A percentile compares a stretch with the other conserved stretches of the same genome.
These are phyloP conservation scores for Helianthus tuberosus DNA, from an alignment of 129 eudicot species.

Conservation along the genomic window DNA sequence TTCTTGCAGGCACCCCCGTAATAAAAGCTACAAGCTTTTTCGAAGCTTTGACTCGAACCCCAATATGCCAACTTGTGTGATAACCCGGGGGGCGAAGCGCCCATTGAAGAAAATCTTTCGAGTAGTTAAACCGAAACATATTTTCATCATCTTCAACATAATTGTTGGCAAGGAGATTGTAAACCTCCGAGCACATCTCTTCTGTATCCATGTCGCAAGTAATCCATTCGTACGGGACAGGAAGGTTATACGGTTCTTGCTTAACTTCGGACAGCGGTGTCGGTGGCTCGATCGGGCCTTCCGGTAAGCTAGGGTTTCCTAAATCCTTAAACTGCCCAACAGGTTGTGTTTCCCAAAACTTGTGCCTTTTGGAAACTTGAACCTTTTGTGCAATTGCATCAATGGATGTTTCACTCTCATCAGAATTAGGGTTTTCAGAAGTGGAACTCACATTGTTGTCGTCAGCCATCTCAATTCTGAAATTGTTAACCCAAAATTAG, in stretches of 20 bases:
- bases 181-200: slow-evolving; percentile 60
- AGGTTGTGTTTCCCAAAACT: slow-evolving; percentile 75
- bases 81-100: slow-evolving; percentile 71
- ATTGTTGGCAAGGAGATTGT: slow-evolving; percentile 53
- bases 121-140: slow-evolving; percentile 66
- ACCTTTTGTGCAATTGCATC: slow-evolving; percentile 54
- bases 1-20: slow-evolving; percentile 60
- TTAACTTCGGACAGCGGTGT: slow-evolving; percentile 59
- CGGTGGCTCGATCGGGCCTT: slow-evolving; percentile 64
- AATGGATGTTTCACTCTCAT: slow-evolving; percentile 40
- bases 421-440: slow-evolving; percentile 37
- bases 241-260: slow-evolving; percentile 68
- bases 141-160: slow-evolving; percentile 74
- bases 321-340: slow-evolving; percentile 69
- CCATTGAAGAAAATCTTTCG: slow-evolving; percentile 65
- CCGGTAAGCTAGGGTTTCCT: slow-evolving; percentile 45
- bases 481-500: background rate
- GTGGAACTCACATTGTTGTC: slow-evolving; percentile 39
- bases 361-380: slow-evolving; percentile 57
- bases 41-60: slow-evolving; percentile 60
- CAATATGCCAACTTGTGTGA: slow-evolving; percentile 61
- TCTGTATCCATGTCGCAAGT: slow-evolving; percentile 62
- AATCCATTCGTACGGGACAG: slow-evolving; percentile 59
- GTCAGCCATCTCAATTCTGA: slow-evolving; percentile 39
- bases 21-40: slow-evolving; percentile 68